These are phyloP conservation scores for Lasiodiplodia gonubiensis DNA, from an alignment of 2,329 filamentous ascomycete species.

Conservation along the genomic window DNA sequence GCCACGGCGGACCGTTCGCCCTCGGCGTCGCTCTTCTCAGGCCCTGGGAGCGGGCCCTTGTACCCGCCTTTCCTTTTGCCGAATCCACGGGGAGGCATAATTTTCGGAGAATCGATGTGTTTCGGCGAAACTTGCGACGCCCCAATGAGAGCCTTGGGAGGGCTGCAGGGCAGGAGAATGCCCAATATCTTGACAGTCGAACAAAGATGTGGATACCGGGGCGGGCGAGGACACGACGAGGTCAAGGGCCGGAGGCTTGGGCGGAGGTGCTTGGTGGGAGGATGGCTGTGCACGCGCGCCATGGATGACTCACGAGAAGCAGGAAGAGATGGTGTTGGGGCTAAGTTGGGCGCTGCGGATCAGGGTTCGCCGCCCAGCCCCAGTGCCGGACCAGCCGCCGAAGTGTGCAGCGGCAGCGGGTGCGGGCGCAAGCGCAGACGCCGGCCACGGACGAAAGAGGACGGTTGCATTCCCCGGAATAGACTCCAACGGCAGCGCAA, in stretches of 20 bases:
- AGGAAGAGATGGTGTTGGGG: background rate
- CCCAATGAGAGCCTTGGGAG: background rate
- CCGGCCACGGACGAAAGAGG: background rate
- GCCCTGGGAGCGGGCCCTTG: slow-evolving; percentile 17
- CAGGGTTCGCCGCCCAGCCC: slow-evolving; percentile 13
- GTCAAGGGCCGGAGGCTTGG: background rate
- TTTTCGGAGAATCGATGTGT: background rate
- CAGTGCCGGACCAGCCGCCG: slow-evolving; percentile 1
- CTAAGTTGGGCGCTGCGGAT: slow-evolving; percentile 10
- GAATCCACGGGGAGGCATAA: slow-evolving; percentile 18
- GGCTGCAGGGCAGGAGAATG: background rate
- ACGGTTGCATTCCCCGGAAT: background rate
- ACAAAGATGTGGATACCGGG: background rate
- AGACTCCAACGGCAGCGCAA: background rate
- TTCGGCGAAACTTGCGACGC: background rate
- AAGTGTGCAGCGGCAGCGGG: slow-evolving; percentile 11
- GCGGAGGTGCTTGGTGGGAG: background rate
- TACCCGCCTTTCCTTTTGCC: slow-evolving; percentile 14
- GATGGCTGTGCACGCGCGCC: background rate
- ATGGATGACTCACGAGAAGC: background rate
- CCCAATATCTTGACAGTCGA: background rate
- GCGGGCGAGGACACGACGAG: background rate
- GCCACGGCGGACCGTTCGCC: background rate
- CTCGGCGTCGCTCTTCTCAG: background rate
- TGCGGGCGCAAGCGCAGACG: background rate